Percentiles rank a stretch among this genome's conserved stretches.
Conservation (phyloP, 306 rosid species). For the Castanea crenata region DNA sequence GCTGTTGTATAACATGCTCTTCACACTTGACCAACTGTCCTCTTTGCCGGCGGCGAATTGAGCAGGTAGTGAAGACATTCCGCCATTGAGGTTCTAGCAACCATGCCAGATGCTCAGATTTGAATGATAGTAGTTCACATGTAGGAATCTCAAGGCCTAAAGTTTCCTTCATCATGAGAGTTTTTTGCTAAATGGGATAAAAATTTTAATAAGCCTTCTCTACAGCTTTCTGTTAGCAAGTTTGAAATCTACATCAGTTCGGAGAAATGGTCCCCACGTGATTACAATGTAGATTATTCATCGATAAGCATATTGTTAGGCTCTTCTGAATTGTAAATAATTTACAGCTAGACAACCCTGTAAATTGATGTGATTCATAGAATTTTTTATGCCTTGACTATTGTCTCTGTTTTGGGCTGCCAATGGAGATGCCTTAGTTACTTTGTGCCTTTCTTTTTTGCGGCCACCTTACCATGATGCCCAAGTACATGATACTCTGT, state of each 20-base stretch:
- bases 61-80: conserved; percentile 85
- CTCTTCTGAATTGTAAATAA: conserved; percentile 34
- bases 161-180: conserved; percentile 15
- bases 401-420: no score
- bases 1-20: conserved; percentile 87
- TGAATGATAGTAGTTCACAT: conserved; percentile 11
- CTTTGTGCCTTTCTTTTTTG: not conserved
- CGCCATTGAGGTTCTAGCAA: conserved; percentile 60
- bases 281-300: not conserved
- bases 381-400: no score
- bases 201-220: conserved; percentile 9
- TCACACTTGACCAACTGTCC: conserved; percentile 87
- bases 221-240: conserved; percentile 16
- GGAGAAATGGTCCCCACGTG: not conserved
- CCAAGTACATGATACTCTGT: not conserved
- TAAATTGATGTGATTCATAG: conserved; percentile 6
- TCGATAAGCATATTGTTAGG: conserved; percentile 18
- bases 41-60: conserved; percentile 84
- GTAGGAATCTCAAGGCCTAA: conserved; percentile 7
- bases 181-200: not conserved
- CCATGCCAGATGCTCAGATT: conserved; percentile 1
- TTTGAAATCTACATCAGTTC: conserved; percentile 7
- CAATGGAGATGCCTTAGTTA: no score
- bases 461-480: not conserved
- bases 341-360: not conserved